These are phyloP conservation scores for Polyporus arcularius DNA, from an alignment of 768 basidiomycete genomes.

Conservation along the genomic window DNA sequence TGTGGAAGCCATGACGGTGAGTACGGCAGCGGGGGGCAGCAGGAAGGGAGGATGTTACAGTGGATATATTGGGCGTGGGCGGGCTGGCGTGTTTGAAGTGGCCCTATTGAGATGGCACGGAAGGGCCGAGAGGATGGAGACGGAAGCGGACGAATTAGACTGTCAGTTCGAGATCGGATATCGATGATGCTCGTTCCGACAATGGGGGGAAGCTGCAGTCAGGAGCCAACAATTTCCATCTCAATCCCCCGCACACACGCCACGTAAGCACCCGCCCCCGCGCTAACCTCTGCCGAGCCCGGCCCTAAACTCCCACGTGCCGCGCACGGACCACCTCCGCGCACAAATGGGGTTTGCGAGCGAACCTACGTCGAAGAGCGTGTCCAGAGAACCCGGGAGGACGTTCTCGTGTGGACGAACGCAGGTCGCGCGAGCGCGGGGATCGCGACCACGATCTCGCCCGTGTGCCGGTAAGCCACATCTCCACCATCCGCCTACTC, in stretches of 20 bases:
- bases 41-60: not conserved
- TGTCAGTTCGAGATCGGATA: constrained; percentile 2
- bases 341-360: too few relatives aligned
- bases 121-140: constrained; percentile 2
- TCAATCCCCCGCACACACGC: not conserved
- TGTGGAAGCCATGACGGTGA: not conserved
- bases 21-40: not conserved
- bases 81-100: not conserved
- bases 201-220: not conserved
- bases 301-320: not conserved
- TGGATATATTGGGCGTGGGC: not conserved
- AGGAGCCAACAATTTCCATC: not conserved
- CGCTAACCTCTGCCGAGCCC: not conserved
- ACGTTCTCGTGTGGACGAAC: not conserved
- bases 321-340: not conserved
- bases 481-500: not conserved
- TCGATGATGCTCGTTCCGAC: constrained; percentile 7
- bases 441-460: not conserved
- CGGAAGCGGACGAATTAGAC: constrained; percentile 4
- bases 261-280: not conserved
- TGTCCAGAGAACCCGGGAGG: too few relatives aligned
- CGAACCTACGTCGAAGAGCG: too few relatives aligned
- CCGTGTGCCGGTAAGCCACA: not conserved
- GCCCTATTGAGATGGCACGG: not conserved
- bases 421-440: not conserved